Evolutionary conservation across 208 protist genomes (phyloP), one percentile per base, ranked within the genome.

Genomic region (Acanthamoeba quina): DNA sequence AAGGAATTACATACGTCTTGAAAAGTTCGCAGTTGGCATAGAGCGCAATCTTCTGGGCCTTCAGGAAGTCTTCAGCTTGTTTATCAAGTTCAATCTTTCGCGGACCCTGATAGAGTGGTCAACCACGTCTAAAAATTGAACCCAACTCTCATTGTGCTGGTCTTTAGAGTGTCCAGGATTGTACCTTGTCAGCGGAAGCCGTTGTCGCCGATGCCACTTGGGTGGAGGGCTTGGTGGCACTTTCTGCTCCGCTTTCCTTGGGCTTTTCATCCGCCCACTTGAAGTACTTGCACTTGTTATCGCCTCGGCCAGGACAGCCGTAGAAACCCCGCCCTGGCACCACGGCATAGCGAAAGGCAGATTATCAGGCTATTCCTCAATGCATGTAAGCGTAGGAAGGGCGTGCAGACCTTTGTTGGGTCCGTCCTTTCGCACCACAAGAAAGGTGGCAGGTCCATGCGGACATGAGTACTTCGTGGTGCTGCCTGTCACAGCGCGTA

Each of bases 261-360:
- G 44, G 52, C 17, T 94, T 68, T 31, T 82, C 90, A 29, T 94
- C 90, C 21, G 64, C 90, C 90, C 90, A 94, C 31, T 82, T 58
- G 70, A 94, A 94, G 72, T 78, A 94, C 6, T 82, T 64, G 70
- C 90, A 94, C 64, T 92, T 92, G 49, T 86, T 64, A 29, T 37
- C 44, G 7, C 31, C 52, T 60, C 58, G 26, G 19, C 47, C 64
- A 15, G 68, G 26, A 37, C 90, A 94, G 5, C 47, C 37, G 41
- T 83, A 94, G 72, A 94, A 94, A 3, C 54, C 31, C 41, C 90
- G n/a, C 2, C 90, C 90, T 94, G 34, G n/a, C 13, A 90, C n/a
- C 49, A 34, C 17, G n/a, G 58, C 24, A 21, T n/a, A 64, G 1
- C 19, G 26, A 29, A 24, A 24, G 56, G 41, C 2, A 9, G 5